phyloP scores from a whole-genome alignment of 164 flowering plant species.

The grape (Vitis vinifera) region DNA sequence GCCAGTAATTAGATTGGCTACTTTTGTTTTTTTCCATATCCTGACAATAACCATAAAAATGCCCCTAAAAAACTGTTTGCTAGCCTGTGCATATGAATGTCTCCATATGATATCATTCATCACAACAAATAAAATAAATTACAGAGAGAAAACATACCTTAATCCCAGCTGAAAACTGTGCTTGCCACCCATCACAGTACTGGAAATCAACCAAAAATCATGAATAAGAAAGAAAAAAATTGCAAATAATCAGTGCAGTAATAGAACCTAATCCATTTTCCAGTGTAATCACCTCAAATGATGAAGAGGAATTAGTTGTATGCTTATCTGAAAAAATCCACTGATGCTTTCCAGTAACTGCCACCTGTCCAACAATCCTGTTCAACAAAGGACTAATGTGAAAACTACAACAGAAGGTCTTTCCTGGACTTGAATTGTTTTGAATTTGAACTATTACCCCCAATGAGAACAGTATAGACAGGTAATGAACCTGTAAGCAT shows the following conservation, averaged over 20 bases:
- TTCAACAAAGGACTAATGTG: slow-evolving; percentile 10
- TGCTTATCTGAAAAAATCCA: slow-evolving; percentile 61
- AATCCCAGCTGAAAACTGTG: slow-evolving; percentile 75
- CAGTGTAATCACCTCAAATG: slow-evolving; percentile 44
- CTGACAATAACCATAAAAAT: not conserved
- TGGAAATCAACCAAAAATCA: slow-evolving; percentile 15
- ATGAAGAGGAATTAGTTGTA: slow-evolving; percentile 26
- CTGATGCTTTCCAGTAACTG: slow-evolving; percentile 62
- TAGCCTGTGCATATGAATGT: no score
- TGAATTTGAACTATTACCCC: not conserved
- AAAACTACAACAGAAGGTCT: not conserved
- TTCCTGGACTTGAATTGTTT: not conserved
- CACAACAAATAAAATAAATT: no score
- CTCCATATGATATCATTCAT: no score
- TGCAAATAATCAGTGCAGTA: not conserved
- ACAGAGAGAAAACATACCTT: slow-evolving; percentile 35
- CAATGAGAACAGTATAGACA: not conserved
- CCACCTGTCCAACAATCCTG: slow-evolving; percentile 83
- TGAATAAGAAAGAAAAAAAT: not conserved
- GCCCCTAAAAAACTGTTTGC: not conserved
- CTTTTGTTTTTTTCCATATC: not conserved
- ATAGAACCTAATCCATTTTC: not conserved
- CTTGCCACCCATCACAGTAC: slow-evolving; percentile 57
- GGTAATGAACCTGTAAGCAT: not conserved
- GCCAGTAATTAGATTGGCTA: not conserved